Base-by-base conservation (phyloP, 306 rosid species). In the Vigna unguiculata region DNA sequence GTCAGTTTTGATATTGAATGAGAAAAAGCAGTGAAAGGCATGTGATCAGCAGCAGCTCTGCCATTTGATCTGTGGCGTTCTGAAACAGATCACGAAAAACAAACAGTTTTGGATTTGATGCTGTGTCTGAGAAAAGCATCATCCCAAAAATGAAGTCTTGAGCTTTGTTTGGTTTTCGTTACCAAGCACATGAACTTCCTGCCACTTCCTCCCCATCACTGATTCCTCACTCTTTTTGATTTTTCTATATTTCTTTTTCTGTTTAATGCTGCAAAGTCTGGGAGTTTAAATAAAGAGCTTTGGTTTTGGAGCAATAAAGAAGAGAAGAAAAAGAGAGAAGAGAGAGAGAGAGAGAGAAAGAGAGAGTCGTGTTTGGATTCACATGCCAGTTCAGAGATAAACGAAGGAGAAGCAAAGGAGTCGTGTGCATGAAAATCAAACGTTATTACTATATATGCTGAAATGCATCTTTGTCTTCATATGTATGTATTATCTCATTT, bases 21-120 rank as follows among this genome's bases (percentile, higher is more conserved):
- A 78, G 85, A 62, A 67, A 48, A 66, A 75, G 67, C 41, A 74
- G 69, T 21, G 85, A 78, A 81, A 81, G 72, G 72, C 93, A 85
- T 82, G 90, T 78, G 89, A 90, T 69, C 25, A 75, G 79, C 36
- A 83, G 74, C 40, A 57, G 75, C 62, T 78, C 83, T 68, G 85
- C 78, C 83, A 75, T 79, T n/a, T 30, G 76, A 14, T 81, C 46
- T 59, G 41, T 71, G 45, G 14, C 6, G 78, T 69, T 83, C 72
- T 54, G 75, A 34, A 59, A 67, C 72, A 85, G 65, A 66, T 69
- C 78, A 57, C 76, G 74, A 46, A 76, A 51, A 82, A 82, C 25
- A 46, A 84, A 80, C 30, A 65, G 78, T 77, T 86, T 57, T 58
- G 75, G 16, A 47, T 52, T 71, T 71, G n/a, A 65, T 51, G 57